These are phyloP conservation scores for Mycena vitilis DNA, from an alignment of 768 basidiomycete species.

Conservation along the genomic window DNA sequence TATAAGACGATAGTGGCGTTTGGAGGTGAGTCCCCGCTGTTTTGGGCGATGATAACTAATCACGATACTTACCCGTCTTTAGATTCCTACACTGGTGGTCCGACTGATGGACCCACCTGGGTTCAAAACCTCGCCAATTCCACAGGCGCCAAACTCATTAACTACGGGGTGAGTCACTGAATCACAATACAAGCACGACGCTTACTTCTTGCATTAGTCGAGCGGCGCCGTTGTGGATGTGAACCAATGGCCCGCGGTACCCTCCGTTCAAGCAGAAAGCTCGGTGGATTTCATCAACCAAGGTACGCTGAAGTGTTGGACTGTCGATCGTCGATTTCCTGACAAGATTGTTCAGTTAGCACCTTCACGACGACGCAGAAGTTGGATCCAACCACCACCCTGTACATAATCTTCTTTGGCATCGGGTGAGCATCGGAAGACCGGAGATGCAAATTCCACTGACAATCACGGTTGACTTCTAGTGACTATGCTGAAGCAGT, in stretches of 20 bases:
- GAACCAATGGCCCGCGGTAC: constrained; percentile 33
- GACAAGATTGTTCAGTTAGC: constrained; percentile 38
- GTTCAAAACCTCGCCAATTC: constrained; percentile 51
- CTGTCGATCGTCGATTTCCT: background rate
- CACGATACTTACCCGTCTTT: constrained; percentile 22
- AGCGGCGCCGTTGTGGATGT: constrained; percentile 45
- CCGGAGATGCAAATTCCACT: background rate
- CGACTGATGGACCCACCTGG: constrained; percentile 57
- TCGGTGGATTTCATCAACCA: constrained; percentile 53
- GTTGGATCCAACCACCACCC: constrained; percentile 51
- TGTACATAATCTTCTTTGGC: constrained; percentile 58
- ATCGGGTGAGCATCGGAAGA: constrained; percentile 49
- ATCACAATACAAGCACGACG: background rate
- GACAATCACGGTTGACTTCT: background rate
- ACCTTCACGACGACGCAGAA: constrained; percentile 49
- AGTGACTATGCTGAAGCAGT: constrained; percentile 31
- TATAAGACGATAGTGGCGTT: constrained; percentile 64
- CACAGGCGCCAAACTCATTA: constrained; percentile 49
- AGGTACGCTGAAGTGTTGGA: constrained; percentile 36
- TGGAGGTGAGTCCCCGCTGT: constrained; percentile 48
- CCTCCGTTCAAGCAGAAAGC: background rate
- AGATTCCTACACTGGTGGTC: constrained; percentile 55
- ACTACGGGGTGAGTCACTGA: constrained; percentile 52
- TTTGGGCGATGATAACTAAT: too few species aligned
- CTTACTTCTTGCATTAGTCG: constrained; percentile 43